Base-by-base conservation (phyloP, 1,284 basidiomycete species). In the Fomitopsis palustris region DNA sequence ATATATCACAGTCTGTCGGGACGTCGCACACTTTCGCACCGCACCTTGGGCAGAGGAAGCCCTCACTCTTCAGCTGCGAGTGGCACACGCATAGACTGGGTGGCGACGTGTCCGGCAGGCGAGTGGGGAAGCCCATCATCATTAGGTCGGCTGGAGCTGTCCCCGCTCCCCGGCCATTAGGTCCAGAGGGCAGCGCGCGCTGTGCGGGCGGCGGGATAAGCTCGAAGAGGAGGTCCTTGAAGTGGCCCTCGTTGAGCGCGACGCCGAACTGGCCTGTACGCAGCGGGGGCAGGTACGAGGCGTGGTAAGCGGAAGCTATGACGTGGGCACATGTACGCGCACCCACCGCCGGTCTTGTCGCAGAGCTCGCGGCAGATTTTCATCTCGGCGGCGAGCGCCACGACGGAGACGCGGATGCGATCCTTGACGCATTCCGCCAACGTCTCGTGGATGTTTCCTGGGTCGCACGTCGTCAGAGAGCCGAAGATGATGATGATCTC, bases 41-140 rank as follows among this genome's bases (percentile, higher is more conserved):
- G 71, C 96, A 99, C 27, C 96, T 84, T 3, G 96, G 97, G 72
- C 96, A 99, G 16, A 97, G 80, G 75, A 96, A 99, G 4, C 96
- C 97, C 62, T 91, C 89, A 66, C 87, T 87, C 73, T 90, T 92
- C 69, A 98, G 79, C 62, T 94, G 86, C 2, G 92, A 92, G 72
- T 99, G 96, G 71, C 96, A 99, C 1, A 90, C 93, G 70, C 96
- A 99, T 21, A 97, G 80, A 53, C 88, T 88, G 9, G 90, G 87
- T 19, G 90, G 87, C 0, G 92, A 89, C 0, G 90, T 84, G 64
- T 88, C 88, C 0, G 92, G 92, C n/a, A 97, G 78, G 47, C 94
- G 86, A 17, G 90, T 93, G 0, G 95, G 97, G 74, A 99, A 99
- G 3, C 96, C 96, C 95, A 99, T 99, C 80, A 97, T 90, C 88